Conservation (phyloP, 2,329 filamentous ascomycete species). For the Sclerotinia nivalis region DNA sequence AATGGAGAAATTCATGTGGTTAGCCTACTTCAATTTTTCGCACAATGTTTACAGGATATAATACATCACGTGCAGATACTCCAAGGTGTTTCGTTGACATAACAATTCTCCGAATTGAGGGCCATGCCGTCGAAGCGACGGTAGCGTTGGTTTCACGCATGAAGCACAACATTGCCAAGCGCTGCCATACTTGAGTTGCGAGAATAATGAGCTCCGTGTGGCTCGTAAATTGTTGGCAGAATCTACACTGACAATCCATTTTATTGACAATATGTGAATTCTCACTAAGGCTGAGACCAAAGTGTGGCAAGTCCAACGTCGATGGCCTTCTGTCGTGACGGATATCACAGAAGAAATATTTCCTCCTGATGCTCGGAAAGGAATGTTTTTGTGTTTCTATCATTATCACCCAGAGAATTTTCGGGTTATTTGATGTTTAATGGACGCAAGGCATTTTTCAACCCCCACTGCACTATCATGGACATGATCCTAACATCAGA, state of each 20-base stretch:
- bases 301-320: neutral
- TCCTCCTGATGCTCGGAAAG: too few species aligned
- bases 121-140: neutral
- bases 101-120: neutral
- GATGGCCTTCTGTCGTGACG: neutral
- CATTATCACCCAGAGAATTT: neutral
- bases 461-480: neutral
- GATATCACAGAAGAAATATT: too few species aligned
- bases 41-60: neutral
- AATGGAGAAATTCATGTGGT: neutral
- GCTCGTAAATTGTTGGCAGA: neutral
- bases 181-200: neutral
- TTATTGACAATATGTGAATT: neutral
- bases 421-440: neutral
- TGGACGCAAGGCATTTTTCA: neutral
- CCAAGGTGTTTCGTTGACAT: neutral
- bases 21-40: neutral
- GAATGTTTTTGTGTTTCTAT: neutral
- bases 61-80: neutral
- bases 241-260: neutral
- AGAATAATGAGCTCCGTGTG: neutral
- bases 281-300: neutral
- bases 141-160: neutral
- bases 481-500: neutral
- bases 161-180: neutral